Conservation (phyloP, 129 eudicot genomes). For the Escallonia herrerae region DNA sequence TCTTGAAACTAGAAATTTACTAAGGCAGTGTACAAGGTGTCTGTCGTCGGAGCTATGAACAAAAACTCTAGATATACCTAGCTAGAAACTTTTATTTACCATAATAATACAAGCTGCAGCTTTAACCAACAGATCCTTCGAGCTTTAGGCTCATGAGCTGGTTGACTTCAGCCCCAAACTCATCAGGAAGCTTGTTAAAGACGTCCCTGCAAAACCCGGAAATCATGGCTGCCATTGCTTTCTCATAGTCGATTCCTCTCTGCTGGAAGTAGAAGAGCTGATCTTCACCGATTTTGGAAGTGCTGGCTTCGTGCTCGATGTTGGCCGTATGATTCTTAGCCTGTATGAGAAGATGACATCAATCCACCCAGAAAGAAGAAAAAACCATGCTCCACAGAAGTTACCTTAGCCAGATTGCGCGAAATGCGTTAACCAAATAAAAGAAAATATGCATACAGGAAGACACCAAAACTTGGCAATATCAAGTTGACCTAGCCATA, state of each 20-base stretch:
- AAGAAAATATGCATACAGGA: not conserved
- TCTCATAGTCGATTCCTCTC: constrained; percentile 91
- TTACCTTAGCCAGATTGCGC: not conserved
- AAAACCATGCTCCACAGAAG: too few relatives aligned
- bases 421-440: not conserved
- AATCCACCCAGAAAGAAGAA: not conserved
- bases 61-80: constrained; percentile 3
- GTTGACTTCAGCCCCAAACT: constrained; percentile 93
- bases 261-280: constrained; percentile 93
- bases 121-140: constrained; percentile 89
- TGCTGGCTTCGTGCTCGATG: constrained; percentile 93
- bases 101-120: not conserved
- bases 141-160: constrained; percentile 95
- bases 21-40: too few relatives aligned
- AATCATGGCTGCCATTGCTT: constrained; percentile 97
- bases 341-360: constrained; percentile 28
- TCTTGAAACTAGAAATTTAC: too few relatives aligned
- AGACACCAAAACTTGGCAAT: not conserved
- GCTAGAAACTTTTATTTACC: too few relatives aligned
- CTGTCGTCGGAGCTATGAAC: too few relatives aligned
- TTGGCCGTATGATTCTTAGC: constrained; percentile 67
- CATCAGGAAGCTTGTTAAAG: constrained; percentile 90
- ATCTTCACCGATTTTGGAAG: constrained; percentile 95
- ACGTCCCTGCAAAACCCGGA: constrained; percentile 95
- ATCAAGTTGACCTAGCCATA: too few relatives aligned